These are phyloP conservation scores for Dendrocalamus latiflorus DNA, from an alignment of 202 grass and related monocot species.

Conservation along the genomic window DNA sequence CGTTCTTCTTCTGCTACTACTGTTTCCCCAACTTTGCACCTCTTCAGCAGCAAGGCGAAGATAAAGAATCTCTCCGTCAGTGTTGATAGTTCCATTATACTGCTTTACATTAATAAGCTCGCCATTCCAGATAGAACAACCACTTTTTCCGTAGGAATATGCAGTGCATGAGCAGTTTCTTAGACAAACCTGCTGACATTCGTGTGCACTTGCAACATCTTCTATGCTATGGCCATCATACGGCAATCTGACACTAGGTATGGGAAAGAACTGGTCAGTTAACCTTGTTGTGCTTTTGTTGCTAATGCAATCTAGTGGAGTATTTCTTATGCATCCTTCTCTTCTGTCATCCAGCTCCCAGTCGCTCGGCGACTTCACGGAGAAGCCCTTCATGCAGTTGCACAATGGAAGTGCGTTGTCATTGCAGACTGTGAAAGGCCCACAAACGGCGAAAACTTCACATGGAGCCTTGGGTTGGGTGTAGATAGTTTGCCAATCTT, in stretches of 20 bases:
- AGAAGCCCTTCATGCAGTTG: conserved; percentile 6
- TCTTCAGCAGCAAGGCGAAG: not conserved
- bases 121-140: conserved; percentile 1
- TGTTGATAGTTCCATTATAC: not conserved
- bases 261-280: not conserved
- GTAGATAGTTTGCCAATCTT: too few relatives aligned
- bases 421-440: conserved; percentile 4
- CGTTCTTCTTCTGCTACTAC: not conserved
- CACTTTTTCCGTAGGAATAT: not conserved
- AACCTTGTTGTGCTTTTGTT: not conserved
- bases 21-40: not conserved
- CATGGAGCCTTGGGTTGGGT: too few relatives aligned
- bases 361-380: not conserved
- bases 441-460: not conserved
- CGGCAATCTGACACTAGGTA: conserved; percentile 12
- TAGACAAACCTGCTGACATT: not conserved
- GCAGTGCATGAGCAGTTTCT: not conserved
- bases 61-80: not conserved
- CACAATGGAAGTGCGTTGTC: not conserved
- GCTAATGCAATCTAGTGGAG: not conserved
- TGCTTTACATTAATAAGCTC: not conserved
- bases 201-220: not conserved
- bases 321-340: conserved; percentile 9
- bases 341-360: not conserved
- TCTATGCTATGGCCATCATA: not conserved